phyloP scores from a whole-genome alignment of 208 protist species.

The Leptomonas seymouri region DNA sequence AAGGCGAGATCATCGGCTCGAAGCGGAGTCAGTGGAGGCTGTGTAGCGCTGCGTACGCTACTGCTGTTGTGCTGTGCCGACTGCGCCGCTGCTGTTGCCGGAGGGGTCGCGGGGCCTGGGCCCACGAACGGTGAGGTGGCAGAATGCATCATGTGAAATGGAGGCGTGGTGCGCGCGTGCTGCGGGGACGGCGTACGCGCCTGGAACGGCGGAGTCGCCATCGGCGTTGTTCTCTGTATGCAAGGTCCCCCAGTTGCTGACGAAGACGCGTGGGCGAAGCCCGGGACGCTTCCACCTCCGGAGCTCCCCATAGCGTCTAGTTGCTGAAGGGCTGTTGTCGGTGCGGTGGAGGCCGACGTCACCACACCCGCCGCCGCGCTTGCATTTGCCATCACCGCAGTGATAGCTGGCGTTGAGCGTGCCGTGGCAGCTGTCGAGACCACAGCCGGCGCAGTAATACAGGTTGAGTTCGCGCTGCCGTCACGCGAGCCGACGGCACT shows the following conservation, averaged over 20 bases:
- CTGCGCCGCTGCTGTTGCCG: not conserved
- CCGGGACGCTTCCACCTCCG: too few species aligned
- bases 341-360: too few species aligned
- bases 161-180: too few species aligned
- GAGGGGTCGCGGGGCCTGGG: not conserved
- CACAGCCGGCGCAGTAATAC: not conserved
- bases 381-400: too few species aligned
- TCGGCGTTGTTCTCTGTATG: not conserved
- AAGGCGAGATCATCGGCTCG: slow-evolving; percentile 55
- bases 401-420: too few species aligned
- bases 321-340: too few species aligned
- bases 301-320: too few species aligned
- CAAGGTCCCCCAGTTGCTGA: too few species aligned
- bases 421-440: not conserved
- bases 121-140: not conserved
- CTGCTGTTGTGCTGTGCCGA: not conserved
- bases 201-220: too few species aligned
- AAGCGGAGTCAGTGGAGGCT: slow-evolving; percentile 25
- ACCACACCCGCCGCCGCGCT: too few species aligned
- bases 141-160: not conserved
- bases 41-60: not conserved
- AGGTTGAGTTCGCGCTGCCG: slow-evolving; percentile 3
- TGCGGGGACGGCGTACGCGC: too few species aligned
- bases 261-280: too few species aligned
- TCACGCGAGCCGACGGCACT: slow-evolving; percentile 1